Evolutionary conservation across 2,329 filamentous ascomycete species (phyloP).

Genomic region (Lithohypha guttulata): DNA sequence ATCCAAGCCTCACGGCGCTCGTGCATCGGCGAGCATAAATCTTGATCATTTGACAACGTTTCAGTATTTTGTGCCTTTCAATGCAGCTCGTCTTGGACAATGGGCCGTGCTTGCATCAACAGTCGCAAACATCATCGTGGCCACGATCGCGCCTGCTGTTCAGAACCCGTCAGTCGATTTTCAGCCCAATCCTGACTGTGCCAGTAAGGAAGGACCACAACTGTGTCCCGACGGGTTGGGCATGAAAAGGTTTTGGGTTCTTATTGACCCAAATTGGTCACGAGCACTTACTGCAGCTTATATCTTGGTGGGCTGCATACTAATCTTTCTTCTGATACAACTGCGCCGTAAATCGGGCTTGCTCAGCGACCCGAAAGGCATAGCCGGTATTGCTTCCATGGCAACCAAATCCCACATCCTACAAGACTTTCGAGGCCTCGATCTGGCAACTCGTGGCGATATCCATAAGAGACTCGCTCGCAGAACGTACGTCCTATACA

Average conservation of each 20-base stretch:
- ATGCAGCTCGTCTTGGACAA: slow-evolving; percentile 35
- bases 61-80: slow-evolving; percentile 37
- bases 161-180: slow-evolving; percentile 37
- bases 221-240: slow-evolving; percentile 13
- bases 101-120: slow-evolving; percentile 39
- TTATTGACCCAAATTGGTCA: slow-evolving; percentile 36
- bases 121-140: slow-evolving; percentile 35
- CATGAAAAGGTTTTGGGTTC: slow-evolving; percentile 30
- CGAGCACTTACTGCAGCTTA: slow-evolving; percentile 33
- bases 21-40: slow-evolving; percentile 32
- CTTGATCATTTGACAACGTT: slow-evolving; percentile 40
- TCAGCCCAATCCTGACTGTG: slow-evolving; percentile 24
- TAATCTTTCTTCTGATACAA: slow-evolving; percentile 33
- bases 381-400: slow-evolving; percentile 43
- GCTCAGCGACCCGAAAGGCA: slow-evolving; percentile 38
- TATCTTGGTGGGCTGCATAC: slow-evolving; percentile 32
- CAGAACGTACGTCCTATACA: slow-evolving; percentile 39
- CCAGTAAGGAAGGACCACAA: slow-evolving; percentile 18
- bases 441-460: slow-evolving; percentile 31
- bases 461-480: slow-evolving; percentile 38
- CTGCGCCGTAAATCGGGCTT: slow-evolving; percentile 39
- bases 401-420: slow-evolving; percentile 40
- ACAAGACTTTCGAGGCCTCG: slow-evolving; percentile 37
- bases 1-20: slow-evolving; percentile 26
- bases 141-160: slow-evolving; percentile 35